Base-by-base conservation (phyloP, 352 stramenopile species). In the Salisapilia sapeloensis region DNA sequence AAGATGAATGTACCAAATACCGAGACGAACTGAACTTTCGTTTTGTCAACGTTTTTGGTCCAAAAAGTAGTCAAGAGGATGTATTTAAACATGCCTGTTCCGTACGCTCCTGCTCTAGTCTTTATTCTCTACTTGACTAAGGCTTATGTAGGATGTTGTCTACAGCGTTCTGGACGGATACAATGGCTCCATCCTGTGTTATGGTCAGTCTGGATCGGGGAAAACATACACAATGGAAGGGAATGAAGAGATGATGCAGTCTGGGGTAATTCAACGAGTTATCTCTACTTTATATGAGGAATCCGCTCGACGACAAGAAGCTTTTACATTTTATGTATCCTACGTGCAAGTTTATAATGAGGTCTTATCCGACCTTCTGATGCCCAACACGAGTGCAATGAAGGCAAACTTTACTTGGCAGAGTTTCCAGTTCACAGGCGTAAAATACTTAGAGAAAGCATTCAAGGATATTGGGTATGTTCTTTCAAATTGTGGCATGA, bases 321-420 rank as follows among this genome's bases (percentile, higher is more conserved):
- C 76, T 56, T 87, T 85, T 47, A 55, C 69, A n/a, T 91, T 72
- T 39, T 86, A 87, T 49, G 74, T 97, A 32, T 97, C 90, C 8
- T 97, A 97, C 49, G 50, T 97, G 32, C 84, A 98, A 47, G 95
- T 98, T 24, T 98, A 98, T 69, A 97, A 97, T 50, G 86, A 97
- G 50, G 85, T 54, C 46, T 81, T 93, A 15, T 97, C 95, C 47
- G 92, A 97, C 38, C 54, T 97, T 29, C 64, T 97, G 0, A n/a
- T n/a, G n/a, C n/a, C n/a, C n/a, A n/a, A 47, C 59, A 19, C 42
- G 21, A 32, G 14, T n/a, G n/a, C n/a, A n/a, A n/a, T n/a, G n/a
- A n/a, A n/a, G n/a, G n/a, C n/a, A 5, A 82, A 83, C 21, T 66
- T 83, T 11, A 62, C 81, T 14, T 86, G 66, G 66, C 78, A 64